Conservation (phyloP, 2,329 filamentous ascomycete genomes). For the Leptographium galeiforme region DNA sequence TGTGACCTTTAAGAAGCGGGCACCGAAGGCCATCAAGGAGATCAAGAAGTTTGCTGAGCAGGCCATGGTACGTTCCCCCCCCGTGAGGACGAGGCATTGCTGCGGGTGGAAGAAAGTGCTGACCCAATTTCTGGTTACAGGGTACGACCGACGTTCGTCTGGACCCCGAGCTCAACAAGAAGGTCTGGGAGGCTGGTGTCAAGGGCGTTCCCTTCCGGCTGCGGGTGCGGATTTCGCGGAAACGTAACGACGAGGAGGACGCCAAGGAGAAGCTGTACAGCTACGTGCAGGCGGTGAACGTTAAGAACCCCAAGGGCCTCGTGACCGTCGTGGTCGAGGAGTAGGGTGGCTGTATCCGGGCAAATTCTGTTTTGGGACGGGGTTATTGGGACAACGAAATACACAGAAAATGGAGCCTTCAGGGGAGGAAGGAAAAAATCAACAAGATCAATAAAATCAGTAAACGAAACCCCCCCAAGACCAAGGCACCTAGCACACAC, state of each 20-base stretch:
- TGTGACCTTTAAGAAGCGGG: slow-evolving; percentile 98
- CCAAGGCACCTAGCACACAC: too few relatives aligned
- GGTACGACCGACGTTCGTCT: slow-evolving; percentile 94
- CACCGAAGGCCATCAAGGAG: slow-evolving; percentile 98
- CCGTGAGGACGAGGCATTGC: not conserved
- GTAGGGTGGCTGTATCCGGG: slow-evolving; percentile 25
- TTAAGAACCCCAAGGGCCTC: slow-evolving; percentile 98
- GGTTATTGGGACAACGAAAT: slow-evolving; percentile 11
- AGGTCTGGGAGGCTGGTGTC: slow-evolving; percentile 98
- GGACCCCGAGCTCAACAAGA: slow-evolving; percentile 99
- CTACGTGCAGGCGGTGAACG: slow-evolving; percentile 98
- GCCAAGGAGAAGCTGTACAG: slow-evolving; percentile 99
- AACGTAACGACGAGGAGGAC: slow-evolving; percentile 99
- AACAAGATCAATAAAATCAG: not conserved
- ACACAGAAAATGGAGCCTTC: slow-evolving; percentile 15
- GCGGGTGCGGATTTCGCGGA: slow-evolving; percentile 95
- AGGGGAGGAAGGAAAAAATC: not conserved
- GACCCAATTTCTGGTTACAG: slow-evolving; percentile 30
- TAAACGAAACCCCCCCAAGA: too few relatives aligned
- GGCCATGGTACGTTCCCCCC: slow-evolving; percentile 70
- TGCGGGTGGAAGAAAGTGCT: not conserved
- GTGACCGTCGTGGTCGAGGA: slow-evolving; percentile 78
- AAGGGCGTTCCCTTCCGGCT: slow-evolving; percentile 98
- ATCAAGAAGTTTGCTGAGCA: slow-evolving; percentile 87
- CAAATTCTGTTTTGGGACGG: not conserved